Conservation (phyloP, 805 yeast genomes). For the Torulaspora maleeae region DNA sequence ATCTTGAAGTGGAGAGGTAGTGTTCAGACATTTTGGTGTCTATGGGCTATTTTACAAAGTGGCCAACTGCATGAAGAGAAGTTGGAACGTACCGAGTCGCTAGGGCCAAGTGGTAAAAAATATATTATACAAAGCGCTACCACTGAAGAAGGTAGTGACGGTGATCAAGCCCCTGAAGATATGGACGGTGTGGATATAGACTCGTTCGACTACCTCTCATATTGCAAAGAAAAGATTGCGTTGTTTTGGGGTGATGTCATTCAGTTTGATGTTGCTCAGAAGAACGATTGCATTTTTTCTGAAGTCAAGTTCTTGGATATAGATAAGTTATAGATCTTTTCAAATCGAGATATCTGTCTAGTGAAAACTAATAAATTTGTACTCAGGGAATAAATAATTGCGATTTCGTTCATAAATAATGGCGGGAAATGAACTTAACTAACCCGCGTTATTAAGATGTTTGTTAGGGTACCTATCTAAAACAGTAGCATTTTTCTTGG, state of each 20-base stretch:
- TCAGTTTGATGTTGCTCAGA: conserved; percentile 49
- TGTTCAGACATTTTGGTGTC: conserved; percentile 73
- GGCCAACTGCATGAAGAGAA: conserved; percentile 35
- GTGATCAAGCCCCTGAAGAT: conserved; percentile 23
- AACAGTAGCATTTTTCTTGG: conserved; percentile 93
- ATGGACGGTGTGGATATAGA: conserved; percentile 41
- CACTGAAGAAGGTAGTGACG: conserved; percentile 19
- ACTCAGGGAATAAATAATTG: conserved; percentile 2
- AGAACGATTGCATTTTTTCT: conserved; percentile 17
- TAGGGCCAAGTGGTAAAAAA: conserved; percentile 55
- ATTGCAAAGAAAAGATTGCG: conserved; percentile 69
- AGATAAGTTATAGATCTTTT: conserved; percentile 1
- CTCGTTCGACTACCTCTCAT: conserved; percentile 71
- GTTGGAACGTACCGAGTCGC: conserved; percentile 34
- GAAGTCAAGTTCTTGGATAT: conserved; percentile 9
- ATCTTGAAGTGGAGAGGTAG: conserved; percentile 75
- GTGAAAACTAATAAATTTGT: background rate
- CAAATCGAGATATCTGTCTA: background rate
- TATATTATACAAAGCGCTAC: conserved; percentile 37
- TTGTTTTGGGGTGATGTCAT: conserved; percentile 72
- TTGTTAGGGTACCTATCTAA: conserved; percentile 19
- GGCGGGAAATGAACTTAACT: background rate
- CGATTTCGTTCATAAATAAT: conserved; percentile 2
- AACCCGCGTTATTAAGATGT: conserved; percentile 2
- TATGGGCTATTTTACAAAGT: conserved; percentile 89